Conservation (phyloP, 2,329 filamentous ascomycete species). For the Cadophora malorum region DNA sequence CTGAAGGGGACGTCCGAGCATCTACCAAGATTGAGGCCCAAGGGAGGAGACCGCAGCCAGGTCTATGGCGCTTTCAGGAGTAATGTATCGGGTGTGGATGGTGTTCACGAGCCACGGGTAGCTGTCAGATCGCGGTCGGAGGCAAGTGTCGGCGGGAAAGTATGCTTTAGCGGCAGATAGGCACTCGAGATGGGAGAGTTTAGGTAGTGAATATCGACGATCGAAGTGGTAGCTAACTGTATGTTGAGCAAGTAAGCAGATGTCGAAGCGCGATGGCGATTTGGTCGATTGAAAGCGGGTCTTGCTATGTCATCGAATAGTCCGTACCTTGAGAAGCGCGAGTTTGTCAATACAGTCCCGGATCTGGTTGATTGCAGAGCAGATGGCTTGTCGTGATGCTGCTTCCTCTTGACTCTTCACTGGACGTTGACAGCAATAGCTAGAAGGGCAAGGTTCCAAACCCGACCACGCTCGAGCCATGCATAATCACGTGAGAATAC, state of each 20-base stretch:
- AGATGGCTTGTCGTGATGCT: conserved; percentile 35
- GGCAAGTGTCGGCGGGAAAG: not conserved
- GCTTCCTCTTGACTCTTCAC: conserved; percentile 25
- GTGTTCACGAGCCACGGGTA: not conserved
- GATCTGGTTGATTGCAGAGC: conserved; percentile 23
- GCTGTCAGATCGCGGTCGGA: not conserved
- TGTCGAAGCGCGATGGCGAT: conserved; percentile 12
- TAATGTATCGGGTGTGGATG: not conserved
- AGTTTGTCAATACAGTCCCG: not conserved
- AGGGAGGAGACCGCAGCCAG: conserved; percentile 21
- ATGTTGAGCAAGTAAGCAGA: conserved; percentile 19
- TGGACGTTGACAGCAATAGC: conserved; percentile 8
- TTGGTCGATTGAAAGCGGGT: conserved; percentile 13
- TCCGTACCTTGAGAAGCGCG: conserved; percentile 27
- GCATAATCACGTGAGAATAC: not conserved
- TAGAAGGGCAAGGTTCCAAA: conserved; percentile 4
- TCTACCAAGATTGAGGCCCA: conserved; percentile 37
- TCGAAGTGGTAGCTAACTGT: conserved; percentile 20
- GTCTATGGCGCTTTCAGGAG: conserved; percentile 23
- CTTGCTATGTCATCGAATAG: not conserved
- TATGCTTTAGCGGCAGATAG: conserved; percentile 7
- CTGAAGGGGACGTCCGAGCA: conserved; percentile 37
- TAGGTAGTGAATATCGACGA: conserved; percentile 21
- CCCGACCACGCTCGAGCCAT: not conserved
- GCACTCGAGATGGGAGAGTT: conserved; percentile 12